Percentiles rank a stretch among this genome's conserved stretches.
Evolutionary conservation across 495 filamentous ascomycete species (phyloP).

Genomic region (Opeltia flavorubescens): DNA sequence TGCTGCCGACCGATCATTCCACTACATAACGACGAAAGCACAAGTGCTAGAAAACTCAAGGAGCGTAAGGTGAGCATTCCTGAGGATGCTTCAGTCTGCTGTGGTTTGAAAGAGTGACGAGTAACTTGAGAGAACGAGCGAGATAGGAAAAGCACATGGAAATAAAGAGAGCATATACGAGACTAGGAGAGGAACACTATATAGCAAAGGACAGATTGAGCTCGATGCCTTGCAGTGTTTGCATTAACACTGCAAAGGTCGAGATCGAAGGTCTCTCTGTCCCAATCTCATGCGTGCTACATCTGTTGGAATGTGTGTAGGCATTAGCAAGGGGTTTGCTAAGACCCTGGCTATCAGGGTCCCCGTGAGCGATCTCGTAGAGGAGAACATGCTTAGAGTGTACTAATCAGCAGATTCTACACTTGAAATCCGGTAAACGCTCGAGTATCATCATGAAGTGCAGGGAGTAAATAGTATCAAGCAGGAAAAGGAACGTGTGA

Average conservation of each 20-base stretch:
- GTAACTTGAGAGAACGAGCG: background rate
- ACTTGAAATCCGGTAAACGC: too few species aligned
- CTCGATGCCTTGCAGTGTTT: constrained; percentile 1
- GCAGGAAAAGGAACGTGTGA: background rate
- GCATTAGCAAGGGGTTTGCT: constrained; percentile 1
- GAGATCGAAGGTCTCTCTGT: background rate
- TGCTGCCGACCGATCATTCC: background rate
- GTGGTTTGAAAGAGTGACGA: background rate
- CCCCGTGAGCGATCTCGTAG: too few species aligned
- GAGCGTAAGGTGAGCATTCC: background rate
- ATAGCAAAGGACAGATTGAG: background rate
- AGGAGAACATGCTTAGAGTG: too few species aligned
- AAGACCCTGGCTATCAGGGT: too few species aligned
- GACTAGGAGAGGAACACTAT: background rate
- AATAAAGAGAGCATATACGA: too few species aligned
- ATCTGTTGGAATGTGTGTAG: background rate
- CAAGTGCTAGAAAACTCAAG: background rate
- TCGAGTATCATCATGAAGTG: background rate
- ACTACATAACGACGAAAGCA: background rate
- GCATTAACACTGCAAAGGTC: background rate
- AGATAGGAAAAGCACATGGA: background rate
- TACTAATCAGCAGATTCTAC: too few species aligned
- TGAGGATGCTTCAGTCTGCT: background rate
- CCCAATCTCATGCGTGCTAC: background rate
- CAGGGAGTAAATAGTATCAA: background rate